Base-by-base conservation (phyloP, 306 rosid species). In the Begonia fuchsioides region DNA sequence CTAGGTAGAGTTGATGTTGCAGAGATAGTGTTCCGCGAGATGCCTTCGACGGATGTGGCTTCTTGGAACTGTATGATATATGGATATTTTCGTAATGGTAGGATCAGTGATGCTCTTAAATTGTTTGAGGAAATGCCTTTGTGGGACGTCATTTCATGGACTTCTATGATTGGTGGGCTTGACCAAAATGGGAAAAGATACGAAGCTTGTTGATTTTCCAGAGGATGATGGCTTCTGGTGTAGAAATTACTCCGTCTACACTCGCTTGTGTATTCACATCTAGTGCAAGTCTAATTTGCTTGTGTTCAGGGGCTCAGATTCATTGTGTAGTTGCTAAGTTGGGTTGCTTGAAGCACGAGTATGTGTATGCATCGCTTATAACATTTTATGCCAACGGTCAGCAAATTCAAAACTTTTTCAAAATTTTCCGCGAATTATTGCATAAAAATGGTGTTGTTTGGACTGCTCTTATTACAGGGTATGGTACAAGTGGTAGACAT, bases 401-500 rank as follows among this genome's bases (percentile, higher is more conserved):
- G 49, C 78, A 57, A 54, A 74, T 74, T 54, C 74, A 67, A 55
- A 44, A 50, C 53, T 75, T 79, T 5, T 38, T 39, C 16, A 51
- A 32, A 53, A 57, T 73, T 63, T 87, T 87, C 49, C 6, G 43
- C 7, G 83, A 76, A 66, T 55, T 19, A 13, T 13, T 56, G 65
- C 50, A 47, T 44, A 75, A 68, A 55, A 83, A 77, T 71, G 87
- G 83, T 47, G 94, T 76, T 17, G 87, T 71, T 2, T 87, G 96
- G 93, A 80, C 93, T 1, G 93, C 94, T 54, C 85, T 87, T 38
- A 17, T 87, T 49, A 83, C 87, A 2, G 96, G 94, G 57, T 83
- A 55, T 65, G 76, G 82, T 58, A 75, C 54, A 12, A 83, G 77
- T 64, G 56, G 54, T 26, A 62, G 57, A 60, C 82, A 70, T 45